Conservation (phyloP, 495 filamentous ascomycete genomes). For the Chaetomium fimeti region DNA sequence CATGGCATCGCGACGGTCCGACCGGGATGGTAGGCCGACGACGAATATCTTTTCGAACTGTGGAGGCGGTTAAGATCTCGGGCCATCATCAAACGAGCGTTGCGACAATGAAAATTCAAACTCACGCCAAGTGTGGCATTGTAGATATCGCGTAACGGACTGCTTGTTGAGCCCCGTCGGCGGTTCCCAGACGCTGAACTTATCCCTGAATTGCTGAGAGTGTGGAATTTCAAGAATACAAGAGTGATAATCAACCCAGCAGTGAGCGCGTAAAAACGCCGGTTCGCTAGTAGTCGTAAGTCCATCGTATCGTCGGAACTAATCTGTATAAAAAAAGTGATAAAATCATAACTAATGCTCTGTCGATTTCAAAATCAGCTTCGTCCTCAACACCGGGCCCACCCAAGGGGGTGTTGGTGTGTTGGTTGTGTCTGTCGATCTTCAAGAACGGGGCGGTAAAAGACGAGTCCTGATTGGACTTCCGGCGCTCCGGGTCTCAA, state of each 20-base stretch:
- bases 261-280: neutral
- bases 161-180: neutral
- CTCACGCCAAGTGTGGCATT: conserved; percentile 11
- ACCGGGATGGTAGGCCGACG: conserved; percentile 6
- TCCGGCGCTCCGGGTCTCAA: neutral
- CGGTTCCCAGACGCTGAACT: conserved; percentile 1
- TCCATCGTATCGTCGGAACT: neutral
- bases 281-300: neutral
- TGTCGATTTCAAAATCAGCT: neutral
- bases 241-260: neutral
- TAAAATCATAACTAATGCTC: neutral
- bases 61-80: neutral
- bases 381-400: neutral
- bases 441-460: neutral
- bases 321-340: neutral
- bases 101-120: neutral
- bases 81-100: no score
- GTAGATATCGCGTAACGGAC: conserved; percentile 1
- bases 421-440: neutral
- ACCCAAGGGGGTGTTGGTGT: neutral
- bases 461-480: neutral
- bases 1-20: conserved; percentile 10
- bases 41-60: conserved; percentile 9
- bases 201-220: neutral
- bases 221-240: neutral